A percentile compares a stretch with the other conserved stretches of the same genome.
phyloP scores from a whole-genome alignment of 331 rosid genomes.

The Quercus lobata region DNA sequence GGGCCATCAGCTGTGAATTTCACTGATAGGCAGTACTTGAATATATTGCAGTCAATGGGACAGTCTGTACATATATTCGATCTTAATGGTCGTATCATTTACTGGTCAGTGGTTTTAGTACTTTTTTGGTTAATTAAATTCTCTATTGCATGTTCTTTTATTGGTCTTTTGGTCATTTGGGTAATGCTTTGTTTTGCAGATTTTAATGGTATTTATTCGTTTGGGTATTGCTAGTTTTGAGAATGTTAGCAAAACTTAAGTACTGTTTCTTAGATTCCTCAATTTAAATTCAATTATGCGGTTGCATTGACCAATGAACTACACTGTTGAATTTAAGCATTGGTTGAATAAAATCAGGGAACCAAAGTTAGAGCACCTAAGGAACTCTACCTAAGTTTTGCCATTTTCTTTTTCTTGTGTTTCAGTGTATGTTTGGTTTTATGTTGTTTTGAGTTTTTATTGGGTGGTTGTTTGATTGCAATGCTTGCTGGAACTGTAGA shows the following conservation, averaged over 20 bases:
- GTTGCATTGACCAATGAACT: neutral
- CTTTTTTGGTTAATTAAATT: neutral
- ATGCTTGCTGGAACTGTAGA: slow-evolving; percentile 11
- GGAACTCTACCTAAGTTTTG: too few relatives aligned
- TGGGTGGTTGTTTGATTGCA: neutral
- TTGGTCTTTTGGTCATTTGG: neutral
- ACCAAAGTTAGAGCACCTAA: too few relatives aligned
- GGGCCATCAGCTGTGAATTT: slow-evolving; percentile 69
- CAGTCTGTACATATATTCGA: slow-evolving; percentile 89
- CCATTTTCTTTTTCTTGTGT: neutral
- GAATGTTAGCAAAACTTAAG: too few relatives aligned
- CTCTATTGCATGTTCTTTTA: neutral
- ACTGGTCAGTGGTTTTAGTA: slow-evolving; percentile 52
- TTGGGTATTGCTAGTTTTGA: neutral
- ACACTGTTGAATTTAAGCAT: too few relatives aligned
- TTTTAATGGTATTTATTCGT: neutral
- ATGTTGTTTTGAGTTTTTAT: neutral
- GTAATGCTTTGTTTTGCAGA: neutral
- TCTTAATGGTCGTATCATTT: slow-evolving; percentile 55
- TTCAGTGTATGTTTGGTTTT: neutral
- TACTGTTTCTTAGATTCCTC: too few relatives aligned
- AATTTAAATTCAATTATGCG: slow-evolving; percentile 2
- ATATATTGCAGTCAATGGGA: slow-evolving; percentile 94
- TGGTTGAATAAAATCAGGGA: too few relatives aligned
- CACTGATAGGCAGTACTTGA: slow-evolving; percentile 65